These are phyloP conservation scores for Aspergillus wentii DNA, from an alignment of 495 filamentous ascomycete genomes.

Conservation along the genomic window DNA sequence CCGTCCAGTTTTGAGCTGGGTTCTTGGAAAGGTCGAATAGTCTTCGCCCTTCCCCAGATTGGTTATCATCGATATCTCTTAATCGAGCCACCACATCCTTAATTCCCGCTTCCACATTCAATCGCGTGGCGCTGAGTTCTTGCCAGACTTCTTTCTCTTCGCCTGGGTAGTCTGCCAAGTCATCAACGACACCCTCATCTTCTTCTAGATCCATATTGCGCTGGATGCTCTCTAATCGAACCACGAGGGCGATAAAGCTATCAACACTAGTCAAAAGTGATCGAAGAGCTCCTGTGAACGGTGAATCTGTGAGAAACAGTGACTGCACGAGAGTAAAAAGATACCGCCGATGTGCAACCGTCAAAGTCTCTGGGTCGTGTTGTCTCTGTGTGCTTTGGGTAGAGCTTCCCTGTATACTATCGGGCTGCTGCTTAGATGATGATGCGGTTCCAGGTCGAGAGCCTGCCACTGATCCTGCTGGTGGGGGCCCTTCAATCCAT, in stretches of 20 bases:
- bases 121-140: slow-evolving; percentile 42
- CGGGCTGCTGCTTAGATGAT: slow-evolving; percentile 17
- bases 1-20: slow-evolving; percentile 10
- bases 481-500: slow-evolving; percentile 46
- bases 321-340: slow-evolving; percentile 59
- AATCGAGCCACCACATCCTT: slow-evolving; percentile 56
- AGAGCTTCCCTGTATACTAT: not conserved
- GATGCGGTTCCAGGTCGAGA: slow-evolving; percentile 38
- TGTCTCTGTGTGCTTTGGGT: slow-evolving; percentile 30
- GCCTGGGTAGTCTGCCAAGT: slow-evolving; percentile 59
- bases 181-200: slow-evolving; percentile 74
- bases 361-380: slow-evolving; percentile 79
- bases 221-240: slow-evolving; percentile 67
- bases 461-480: slow-evolving; percentile 12
- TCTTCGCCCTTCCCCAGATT: slow-evolving; percentile 37
- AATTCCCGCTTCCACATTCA: slow-evolving; percentile 47
- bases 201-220: slow-evolving; percentile 68
- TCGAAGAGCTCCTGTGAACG: slow-evolving; percentile 69
- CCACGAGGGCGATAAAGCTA: slow-evolving; percentile 67
- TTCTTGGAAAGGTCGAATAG: slow-evolving; percentile 22
- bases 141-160: slow-evolving; percentile 62
- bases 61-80: slow-evolving; percentile 53
- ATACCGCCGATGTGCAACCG: slow-evolving; percentile 71
- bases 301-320: slow-evolving; percentile 63
- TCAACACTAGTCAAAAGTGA: slow-evolving; percentile 68